phyloP scores from a whole-genome alignment of 805 yeast genomes.

The Suhomyces sp. region DNA sequence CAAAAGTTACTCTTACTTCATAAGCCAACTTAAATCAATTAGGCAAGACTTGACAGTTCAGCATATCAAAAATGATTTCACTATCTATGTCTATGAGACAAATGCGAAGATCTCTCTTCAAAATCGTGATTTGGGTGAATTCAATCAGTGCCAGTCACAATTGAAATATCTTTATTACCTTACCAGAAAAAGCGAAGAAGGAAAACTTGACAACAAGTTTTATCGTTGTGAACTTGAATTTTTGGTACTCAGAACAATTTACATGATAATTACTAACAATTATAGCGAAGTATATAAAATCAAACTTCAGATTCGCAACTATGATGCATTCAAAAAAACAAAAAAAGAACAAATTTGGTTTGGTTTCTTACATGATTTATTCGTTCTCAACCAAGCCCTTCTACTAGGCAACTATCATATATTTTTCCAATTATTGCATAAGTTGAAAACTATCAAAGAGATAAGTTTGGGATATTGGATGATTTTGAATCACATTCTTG shows the following conservation, averaged over 20 bases:
- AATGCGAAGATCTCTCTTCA: constrained; percentile 87
- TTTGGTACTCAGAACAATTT: constrained; percentile 67
- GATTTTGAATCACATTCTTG: constrained; percentile 44
- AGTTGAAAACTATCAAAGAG: constrained; percentile 8
- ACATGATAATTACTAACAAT: constrained; percentile 72
- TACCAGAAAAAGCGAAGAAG: constrained; percentile 24
- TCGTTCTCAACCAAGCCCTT: constrained; percentile 16
- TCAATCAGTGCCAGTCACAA: constrained; percentile 90
- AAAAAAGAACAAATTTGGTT: constrained; percentile 14
- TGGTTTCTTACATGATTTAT: constrained; percentile 13
- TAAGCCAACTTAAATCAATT: constrained; percentile 88
- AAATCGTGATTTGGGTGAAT: constrained; percentile 85
- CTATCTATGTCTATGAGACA: constrained; percentile 75
- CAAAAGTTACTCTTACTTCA: constrained; percentile 67
- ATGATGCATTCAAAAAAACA: constrained; percentile 2
- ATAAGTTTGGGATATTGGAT: constrained; percentile 20
- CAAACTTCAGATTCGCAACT: constrained; percentile 12
- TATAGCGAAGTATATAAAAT: constrained; percentile 51
- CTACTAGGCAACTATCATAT: constrained; percentile 48
- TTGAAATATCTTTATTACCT: constrained; percentile 58
- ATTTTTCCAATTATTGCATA: constrained; percentile 39
- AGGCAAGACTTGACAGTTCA: constrained; percentile 94
- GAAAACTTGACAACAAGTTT: constrained; percentile 21
- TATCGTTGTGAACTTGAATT: constrained; percentile 52
- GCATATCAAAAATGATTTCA: constrained; percentile 72